phyloP scores from a whole-genome alignment of 208 protist species.

The Wallacemonas rigidus region DNA sequence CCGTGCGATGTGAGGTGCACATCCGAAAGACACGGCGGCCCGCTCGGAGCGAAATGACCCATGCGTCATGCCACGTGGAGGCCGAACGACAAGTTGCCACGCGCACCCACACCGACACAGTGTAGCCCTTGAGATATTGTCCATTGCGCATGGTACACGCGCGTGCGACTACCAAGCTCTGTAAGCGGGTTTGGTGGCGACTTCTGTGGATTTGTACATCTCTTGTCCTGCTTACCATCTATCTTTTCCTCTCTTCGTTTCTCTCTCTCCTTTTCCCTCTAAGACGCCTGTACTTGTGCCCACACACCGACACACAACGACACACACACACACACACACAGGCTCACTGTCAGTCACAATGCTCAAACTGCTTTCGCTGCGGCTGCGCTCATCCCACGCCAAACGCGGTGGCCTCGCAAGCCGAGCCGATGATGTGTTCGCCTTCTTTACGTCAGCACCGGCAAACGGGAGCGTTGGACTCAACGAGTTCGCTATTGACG shows the following conservation, averaged over 20 bases:
- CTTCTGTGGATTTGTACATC: too few relatives aligned
- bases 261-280: not conserved
- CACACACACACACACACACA: not conserved
- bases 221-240: not conserved
- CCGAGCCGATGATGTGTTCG: slow-evolving; percentile 10
- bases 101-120: too few relatives aligned
- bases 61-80: too few relatives aligned
- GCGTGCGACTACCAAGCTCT: too few relatives aligned
- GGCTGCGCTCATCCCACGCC: not conserved
- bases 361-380: not conserved
- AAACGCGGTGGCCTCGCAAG: slow-evolving; percentile 13
- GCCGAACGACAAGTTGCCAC: too few relatives aligned
- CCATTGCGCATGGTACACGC: too few relatives aligned
- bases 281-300: too few relatives aligned
- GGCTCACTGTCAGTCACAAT: not conserved
- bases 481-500: not conserved
- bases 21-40: too few relatives aligned
- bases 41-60: too few relatives aligned
- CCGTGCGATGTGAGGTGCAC: too few relatives aligned
- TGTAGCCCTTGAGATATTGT: too few relatives aligned
- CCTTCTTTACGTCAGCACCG: slow-evolving; percentile 2
- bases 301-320: not conserved
- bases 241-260: not conserved
- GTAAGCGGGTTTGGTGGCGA: too few relatives aligned
- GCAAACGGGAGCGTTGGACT: not conserved